Base-by-base conservation (phyloP, 2,329 filamentous ascomycete species). In the Neofusicoccum ribis region DNA sequence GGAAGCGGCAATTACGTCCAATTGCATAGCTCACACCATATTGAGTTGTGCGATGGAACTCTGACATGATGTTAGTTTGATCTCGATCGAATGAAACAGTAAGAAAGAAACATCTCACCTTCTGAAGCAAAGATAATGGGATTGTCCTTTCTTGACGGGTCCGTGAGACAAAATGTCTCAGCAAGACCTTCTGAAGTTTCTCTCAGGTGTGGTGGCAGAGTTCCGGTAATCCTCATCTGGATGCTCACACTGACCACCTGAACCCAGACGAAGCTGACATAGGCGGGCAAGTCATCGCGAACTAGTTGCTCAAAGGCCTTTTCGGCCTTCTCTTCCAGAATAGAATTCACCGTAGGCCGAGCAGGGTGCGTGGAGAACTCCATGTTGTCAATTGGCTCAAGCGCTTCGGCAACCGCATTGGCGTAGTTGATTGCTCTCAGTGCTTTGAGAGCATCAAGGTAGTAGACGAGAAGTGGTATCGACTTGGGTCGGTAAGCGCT, bases 81-180 rank as follows among this genome's bases (percentile, higher is more conserved):
- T 31, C 27, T 11, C 20, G 5, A 15, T 7, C 12, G 37, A 23
- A 23, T 15, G 11, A 5, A 11, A 58, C 52, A n/a, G 17, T 11
- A 20, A 37, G n/a, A 44, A 6, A 15, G 36, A 39, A 3, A 11
- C 8, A 36, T 56, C 76, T 31, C 72, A 90, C 88, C 88, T 82
- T 91, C 88, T 3, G 89, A 92, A 6, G 89, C 89, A 75, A 92
- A 91, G 1, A 92, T 86, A 66, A 93, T 91, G 0, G 90, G 91
- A 72, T 92, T 92, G 67, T 92, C 91, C 1, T 84, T 81, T 65
- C 89, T 81, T 1, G 88, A 90, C 8, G 91, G 89, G 73, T 93
- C 91, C 0, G 89, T 91, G 63, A 93, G 75, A 72, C 90, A 93
- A 70, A 92, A 93, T 0, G 91, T 89, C 72, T 93, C 90, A 0